These are phyloP conservation scores for Eragrostis curvula DNA, from an alignment of 176 grass and related monocot species.

Conservation along the genomic window DNA sequence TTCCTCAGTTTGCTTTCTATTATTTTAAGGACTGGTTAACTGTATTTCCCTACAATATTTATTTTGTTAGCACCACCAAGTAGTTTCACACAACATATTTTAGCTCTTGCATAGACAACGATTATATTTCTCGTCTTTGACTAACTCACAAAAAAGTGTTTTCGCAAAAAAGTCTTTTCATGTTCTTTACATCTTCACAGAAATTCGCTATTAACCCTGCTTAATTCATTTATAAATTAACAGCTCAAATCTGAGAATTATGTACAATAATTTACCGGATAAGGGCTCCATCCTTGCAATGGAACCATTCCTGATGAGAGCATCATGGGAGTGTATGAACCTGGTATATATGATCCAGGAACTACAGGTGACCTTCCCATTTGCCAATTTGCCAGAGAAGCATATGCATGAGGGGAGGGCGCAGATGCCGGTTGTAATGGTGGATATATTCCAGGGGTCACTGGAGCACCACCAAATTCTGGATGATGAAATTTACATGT, in stretches of 20 bases:
- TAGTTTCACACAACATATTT: not conserved
- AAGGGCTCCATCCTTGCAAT: constrained; percentile 88
- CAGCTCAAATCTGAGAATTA: not conserved
- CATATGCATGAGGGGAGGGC: constrained; percentile 64
- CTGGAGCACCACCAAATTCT: constrained; percentile 55
- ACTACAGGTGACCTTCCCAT: constrained; percentile 70
- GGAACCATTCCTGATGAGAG: constrained; percentile 82
- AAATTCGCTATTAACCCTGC: not conserved
- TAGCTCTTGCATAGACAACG: constrained; percentile 32
- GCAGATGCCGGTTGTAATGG: constrained; percentile 61
- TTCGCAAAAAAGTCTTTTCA: constrained; percentile 23
- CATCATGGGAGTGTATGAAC: constrained; percentile 76
- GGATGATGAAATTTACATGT: constrained; percentile 97
- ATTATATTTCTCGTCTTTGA: constrained; percentile 17
- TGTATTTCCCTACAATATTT: not conserved
- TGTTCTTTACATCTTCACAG: constrained; percentile 28
- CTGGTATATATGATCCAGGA: constrained; percentile 69
- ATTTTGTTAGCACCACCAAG: constrained; percentile 6
- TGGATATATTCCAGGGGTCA: constrained; percentile 70
- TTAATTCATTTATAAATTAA: constrained; percentile 31
- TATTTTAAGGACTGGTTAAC: constrained; percentile 16
- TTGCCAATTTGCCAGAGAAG: constrained; percentile 72
- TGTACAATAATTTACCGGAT: constrained; percentile 60
- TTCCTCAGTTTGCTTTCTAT: not conserved
- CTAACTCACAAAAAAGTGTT: constrained; percentile 17